Evolutionary conservation across 1,139 yeast genomes (phyloP).

Genomic region (Hyphopichia fennica): DNA sequence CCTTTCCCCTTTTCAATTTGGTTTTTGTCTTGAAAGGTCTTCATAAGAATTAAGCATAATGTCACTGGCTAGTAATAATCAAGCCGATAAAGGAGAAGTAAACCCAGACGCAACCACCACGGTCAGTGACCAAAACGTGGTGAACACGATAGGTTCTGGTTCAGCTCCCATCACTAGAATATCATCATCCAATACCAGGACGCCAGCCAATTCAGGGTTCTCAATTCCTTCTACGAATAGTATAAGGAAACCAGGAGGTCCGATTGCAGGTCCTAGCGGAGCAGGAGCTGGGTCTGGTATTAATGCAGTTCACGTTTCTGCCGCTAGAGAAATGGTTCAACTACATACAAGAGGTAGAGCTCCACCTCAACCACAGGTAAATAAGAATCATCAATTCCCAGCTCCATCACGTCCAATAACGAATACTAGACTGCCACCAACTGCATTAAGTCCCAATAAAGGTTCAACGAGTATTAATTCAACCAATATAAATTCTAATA

Average conservation of each 20-base stretch:
- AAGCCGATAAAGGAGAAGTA: background rate
- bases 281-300: constrained; percentile 30
- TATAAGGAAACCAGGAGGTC: background rate
- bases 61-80: background rate
- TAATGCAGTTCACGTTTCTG: constrained; percentile 55
- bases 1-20: no score
- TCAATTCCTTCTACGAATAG: background rate
- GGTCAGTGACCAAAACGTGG: constrained; percentile 1
- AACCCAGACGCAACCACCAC: background rate
- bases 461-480: background rate
- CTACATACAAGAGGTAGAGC: constrained; percentile 37
- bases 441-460: background rate
- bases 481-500: background rate
- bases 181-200: background rate
- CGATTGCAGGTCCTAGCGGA: background rate
- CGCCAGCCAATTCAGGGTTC: background rate
- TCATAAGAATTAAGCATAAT: no score
- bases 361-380: background rate
- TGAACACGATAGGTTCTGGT: background rate
- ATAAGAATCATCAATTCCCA: background rate
- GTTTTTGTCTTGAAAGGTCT: no score
- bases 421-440: background rate
- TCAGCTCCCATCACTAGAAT: background rate
- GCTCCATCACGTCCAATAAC: background rate
- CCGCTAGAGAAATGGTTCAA: constrained; percentile 64